These are phyloP conservation scores for Gamsiella multidivaricata DNA, from an alignment of 192 early-diverging fungal species.

Conservation along the genomic window DNA sequence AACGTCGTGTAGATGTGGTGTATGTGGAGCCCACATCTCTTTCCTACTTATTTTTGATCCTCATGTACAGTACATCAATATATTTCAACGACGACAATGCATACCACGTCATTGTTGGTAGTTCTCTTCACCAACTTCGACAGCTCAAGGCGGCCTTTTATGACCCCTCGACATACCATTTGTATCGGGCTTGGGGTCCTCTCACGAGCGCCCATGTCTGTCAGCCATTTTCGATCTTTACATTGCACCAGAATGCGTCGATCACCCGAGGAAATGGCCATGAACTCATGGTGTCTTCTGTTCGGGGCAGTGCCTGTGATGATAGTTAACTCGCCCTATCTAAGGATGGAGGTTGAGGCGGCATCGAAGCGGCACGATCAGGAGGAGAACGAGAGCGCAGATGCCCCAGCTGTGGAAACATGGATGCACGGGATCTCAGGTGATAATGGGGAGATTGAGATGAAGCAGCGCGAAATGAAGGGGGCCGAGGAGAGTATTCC, in stretches of 20 bases:
- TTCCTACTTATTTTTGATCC: too few relatives aligned
- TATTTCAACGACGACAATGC: not conserved
- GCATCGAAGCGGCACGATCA: constrained; percentile 1
- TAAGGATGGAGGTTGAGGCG: constrained; percentile 26
- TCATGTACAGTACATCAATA: too few relatives aligned
- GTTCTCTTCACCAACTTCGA: not conserved
- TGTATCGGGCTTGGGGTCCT: not conserved
- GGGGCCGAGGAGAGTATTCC: too few relatives aligned
- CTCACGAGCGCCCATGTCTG: not conserved
- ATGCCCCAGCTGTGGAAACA: too few relatives aligned
- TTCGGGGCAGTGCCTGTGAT: constrained; percentile 21
- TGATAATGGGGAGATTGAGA: constrained; percentile 6
- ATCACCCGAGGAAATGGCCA: not conserved
- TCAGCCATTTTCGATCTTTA: constrained; percentile 4
- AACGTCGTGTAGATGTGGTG: not conserved
- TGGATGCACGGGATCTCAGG: not conserved
- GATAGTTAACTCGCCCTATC: constrained; percentile 14
- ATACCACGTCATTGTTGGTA: constrained; percentile 2
- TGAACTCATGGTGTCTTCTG: constrained; percentile 22
- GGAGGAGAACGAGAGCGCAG: not conserved
- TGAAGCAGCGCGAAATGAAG: too few relatives aligned
- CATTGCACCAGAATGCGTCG: too few relatives aligned
- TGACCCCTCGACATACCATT: not conserved
- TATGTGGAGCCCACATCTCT: not conserved
- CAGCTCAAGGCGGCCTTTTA: not conserved